Evolutionary conservation across 495 filamentous ascomycete species (phyloP), one percentile per base, ranked within the genome.

Genomic region (Massariosphaeria phaeospora): DNA sequence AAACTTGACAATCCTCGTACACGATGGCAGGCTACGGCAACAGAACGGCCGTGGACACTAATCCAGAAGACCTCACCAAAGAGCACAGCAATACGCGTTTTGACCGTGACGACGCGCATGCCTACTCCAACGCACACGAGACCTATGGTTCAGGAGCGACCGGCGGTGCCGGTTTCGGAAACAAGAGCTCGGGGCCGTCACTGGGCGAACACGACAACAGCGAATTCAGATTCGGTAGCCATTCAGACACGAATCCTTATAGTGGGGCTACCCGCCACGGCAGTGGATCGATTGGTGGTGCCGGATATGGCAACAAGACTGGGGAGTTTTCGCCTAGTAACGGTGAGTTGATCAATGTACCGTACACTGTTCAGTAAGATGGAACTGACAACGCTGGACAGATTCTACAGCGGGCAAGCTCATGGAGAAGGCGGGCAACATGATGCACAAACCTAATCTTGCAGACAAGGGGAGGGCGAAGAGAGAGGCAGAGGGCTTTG

Each of bases 391-490:
- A 52, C 31, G 26, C 12, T 39, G 39, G 20, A 10, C 49, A 67
- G 73, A 75, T 53, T 70, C 67, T 35, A 73, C 61, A 8, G 45
- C 67, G 3, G 73, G 71, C 25, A 75, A 75, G 59, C 11, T 77
- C 9, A 65, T 76, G 66, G 71, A 75, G 58, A 76, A 75, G 63
- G 70, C 64, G 30, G 71, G 74, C 2, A 49, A 61, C 40, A 44
- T 73, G 43, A 51, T 73, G 36, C 58, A 69, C 35, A 72, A 67
- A 44, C 66, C 68, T 11, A 58, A 48, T 11, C 26, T 74, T 34
- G 58, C 52, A 30, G 54, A 69, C 20, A 71, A 69, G 55, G 67
- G 71, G 4, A 17, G 34, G 2, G 59, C 68, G 62, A 73, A 72
- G 68, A 68, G 73, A 17, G 67, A 67, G 35, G 47, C 62, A 26